Percentiles rank a stretch among this genome's conserved stretches.
These are phyloP conservation scores for Pseudogymnoascus sp. DNA, from an alignment of 2,329 filamentous ascomycete genomes.

Conservation along the genomic window DNA sequence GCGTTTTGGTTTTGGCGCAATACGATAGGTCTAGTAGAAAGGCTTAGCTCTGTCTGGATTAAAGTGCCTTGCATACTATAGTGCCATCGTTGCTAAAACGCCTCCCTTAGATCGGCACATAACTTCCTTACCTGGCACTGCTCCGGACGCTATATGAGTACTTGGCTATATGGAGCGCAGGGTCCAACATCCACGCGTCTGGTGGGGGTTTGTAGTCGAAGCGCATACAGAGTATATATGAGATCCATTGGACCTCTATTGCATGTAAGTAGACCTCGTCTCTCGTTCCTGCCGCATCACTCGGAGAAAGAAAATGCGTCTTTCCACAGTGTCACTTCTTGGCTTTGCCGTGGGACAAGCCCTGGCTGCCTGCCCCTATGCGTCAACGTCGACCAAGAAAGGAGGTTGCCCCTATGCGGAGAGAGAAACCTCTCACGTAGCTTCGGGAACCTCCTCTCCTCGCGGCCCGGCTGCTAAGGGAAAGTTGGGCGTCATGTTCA, in stretches of 20 bases:
- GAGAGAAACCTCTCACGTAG: not conserved
- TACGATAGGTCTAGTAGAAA: not conserved
- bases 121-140: not conserved
- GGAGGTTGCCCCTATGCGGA: not conserved
- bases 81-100: not conserved
- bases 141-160: not conserved
- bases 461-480: not conserved
- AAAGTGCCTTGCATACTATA: not conserved
- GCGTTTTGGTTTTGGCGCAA: not conserved
- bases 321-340: not conserved
- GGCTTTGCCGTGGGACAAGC: not conserved
- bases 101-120: not conserved
- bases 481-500: conserved; percentile 21
- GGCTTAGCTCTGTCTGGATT: not conserved
- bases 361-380: not conserved
- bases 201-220: not conserved
- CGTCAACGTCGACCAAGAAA: not conserved
- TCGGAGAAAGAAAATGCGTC: conserved; percentile 8
- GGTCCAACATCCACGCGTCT: not conserved
- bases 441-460: not conserved
- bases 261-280: not conserved
- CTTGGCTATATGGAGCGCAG: not conserved
- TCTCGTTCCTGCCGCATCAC: not conserved
- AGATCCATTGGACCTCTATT: not conserved
- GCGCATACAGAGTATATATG: not conserved